These are phyloP conservation scores for Epichloe coenophiala DNA, from an alignment of 2,329 filamentous ascomycete genomes.

Conservation along the genomic window DNA sequence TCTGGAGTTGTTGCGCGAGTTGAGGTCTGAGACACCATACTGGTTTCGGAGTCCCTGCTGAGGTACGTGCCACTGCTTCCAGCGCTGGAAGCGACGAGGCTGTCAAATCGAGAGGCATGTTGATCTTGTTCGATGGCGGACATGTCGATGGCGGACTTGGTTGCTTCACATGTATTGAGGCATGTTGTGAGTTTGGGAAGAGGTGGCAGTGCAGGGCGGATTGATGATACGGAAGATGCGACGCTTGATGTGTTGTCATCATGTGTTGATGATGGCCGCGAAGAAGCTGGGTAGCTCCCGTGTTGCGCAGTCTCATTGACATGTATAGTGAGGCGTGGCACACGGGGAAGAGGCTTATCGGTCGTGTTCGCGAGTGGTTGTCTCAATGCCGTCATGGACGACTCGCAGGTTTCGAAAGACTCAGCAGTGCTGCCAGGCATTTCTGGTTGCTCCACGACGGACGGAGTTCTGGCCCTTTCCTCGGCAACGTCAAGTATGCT, in stretches of 20 bases:
- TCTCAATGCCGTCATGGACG: slow-evolving; percentile 17
- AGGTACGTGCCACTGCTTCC: slow-evolving; percentile 68
- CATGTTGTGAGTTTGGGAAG: slow-evolving; percentile 44
- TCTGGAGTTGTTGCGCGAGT: slow-evolving; percentile 85
- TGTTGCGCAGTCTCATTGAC: slow-evolving; percentile 16
- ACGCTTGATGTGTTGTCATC: slow-evolving; percentile 29
- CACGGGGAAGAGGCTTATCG: slow-evolving; percentile 55
- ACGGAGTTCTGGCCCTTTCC: slow-evolving; percentile 20
- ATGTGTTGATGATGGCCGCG: slow-evolving; percentile 29
- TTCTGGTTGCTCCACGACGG: slow-evolving; percentile 22
- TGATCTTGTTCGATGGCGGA: slow-evolving; percentile 36
- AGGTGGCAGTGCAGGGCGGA: slow-evolving; percentile 37
- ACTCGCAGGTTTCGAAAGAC: slow-evolving; percentile 23
- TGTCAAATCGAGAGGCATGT: slow-evolving; percentile 48
- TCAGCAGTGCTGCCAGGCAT: slow-evolving; percentile 26
- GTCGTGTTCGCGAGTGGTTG: slow-evolving; percentile 31
- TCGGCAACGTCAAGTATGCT: slow-evolving; percentile 31
- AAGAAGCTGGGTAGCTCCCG: slow-evolving; percentile 20
- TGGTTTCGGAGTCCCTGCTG: slow-evolving; percentile 70
- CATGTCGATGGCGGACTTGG: slow-evolving; percentile 26
- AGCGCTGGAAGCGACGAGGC: slow-evolving; percentile 60
- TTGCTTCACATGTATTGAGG: slow-evolving; percentile 32
- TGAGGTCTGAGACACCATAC: slow-evolving; percentile 66
- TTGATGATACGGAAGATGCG: slow-evolving; percentile 33
- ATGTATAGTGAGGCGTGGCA: slow-evolving; percentile 41